Evolutionary conservation across 768 basidiomycete genomes (phyloP), one percentile per base, ranked within the genome.

Genomic region (Leccinum longicurvipes): DNA sequence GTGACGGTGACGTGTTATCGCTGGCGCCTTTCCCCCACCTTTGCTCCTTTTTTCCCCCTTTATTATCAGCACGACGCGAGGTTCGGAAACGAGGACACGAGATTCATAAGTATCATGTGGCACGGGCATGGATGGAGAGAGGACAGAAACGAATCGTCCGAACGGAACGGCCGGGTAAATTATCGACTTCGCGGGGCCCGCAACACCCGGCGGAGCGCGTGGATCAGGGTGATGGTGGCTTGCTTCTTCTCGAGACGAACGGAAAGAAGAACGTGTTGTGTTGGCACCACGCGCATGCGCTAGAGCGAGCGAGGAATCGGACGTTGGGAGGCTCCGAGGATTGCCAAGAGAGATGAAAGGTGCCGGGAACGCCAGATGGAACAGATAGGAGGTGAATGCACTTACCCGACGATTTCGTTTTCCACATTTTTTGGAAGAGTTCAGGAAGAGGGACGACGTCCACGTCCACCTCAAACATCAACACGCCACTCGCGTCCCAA

Each of bases 311-410:
- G 36, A 39, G 36, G 36, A 10, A 39, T 47, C 63, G 63, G 63
- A 65, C 42, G 56, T 64, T 65, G 63, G 10, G 27, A 41, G 62
- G 36, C 62, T 63, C 62, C 62, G 62, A 65, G 63, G 60, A n/a
- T 23, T 45, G 32, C 9, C 24, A 31, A 44, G 48, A 58, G 46
- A 53, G 59, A 52, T 39, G 36, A 39, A 39, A 39, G 57, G 56
- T 64, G 56, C 56, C 54, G 56, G 51, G 53, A 63, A 32, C 19
- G 36, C 11, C 14, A 19, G 25, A 50, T 12, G 53, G 36, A 45
- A 25, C 34, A 51, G 48, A 60, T 60, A 60, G 60, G 59, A 49
- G 55, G 51, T 31, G 31, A 25, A 46, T 51, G 41, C 12, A 32
- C 50, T 15, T 29, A 54, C 31, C 31, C 36, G 1, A 21, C 45